Evolutionary conservation across 257 asterid species (phyloP), one percentile per base, ranked within the genome.

Genomic region (Ligustrum vulgare): DNA sequence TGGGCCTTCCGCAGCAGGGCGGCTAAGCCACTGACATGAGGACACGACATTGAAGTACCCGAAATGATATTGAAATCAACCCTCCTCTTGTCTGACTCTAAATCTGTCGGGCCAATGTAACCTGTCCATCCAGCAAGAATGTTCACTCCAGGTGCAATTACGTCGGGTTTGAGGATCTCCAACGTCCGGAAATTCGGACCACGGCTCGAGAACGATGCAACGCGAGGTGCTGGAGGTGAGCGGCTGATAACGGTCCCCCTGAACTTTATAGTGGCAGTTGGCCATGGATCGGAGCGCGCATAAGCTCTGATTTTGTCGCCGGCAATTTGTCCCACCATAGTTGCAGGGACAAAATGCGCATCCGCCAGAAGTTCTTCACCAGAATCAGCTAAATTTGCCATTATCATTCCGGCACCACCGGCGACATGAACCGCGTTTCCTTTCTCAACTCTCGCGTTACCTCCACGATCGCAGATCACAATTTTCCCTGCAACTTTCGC

Each of bases 71-170:
- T 94, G 83, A 94, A 94, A 8, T 88, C 95, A 8, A 94, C 99
- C 56, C 77, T 87, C 73, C 99, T 83, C 1, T 81, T 82, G 75
- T 94, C 99, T n/a, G 86, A 49, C 2, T 81, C 94, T 75, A 94
- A 56, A 74, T 82, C 87, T 12, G 99, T 86, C 0, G 99, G 98
- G n/a, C 97, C 91, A 0, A 72, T 13, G 8, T 72, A 32, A 0
- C 88, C 96, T 5, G 99, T 94, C 99, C 99, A 94, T 1, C 96
- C 96, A 3, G 99, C 99, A 28, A 94, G 87, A 18, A 94, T 92
- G 69, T 94, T 94, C 18, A 92, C 97, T 1, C 99, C 99, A 1
- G 99, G 99, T 1, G 92, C 99, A 4, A 88, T 91, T 0, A 92
- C 96, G 68, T 94, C 99, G 10, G 99, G 99, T 80, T 94, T 94